Base-by-base conservation (phyloP, 2,329 filamentous ascomycete species). In the Fusarium torulosum region DNA sequence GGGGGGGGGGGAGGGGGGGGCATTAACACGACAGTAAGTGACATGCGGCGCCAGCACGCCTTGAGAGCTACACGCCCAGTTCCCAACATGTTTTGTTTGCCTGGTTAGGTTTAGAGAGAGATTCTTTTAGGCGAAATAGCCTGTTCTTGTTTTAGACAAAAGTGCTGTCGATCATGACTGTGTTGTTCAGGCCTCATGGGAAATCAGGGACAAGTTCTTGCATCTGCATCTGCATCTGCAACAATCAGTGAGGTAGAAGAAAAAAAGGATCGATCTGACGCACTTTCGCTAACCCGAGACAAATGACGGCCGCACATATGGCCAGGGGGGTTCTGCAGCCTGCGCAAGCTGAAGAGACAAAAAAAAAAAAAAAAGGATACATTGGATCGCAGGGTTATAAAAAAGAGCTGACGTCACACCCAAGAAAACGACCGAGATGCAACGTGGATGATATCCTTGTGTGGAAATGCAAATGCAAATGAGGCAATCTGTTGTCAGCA, bases 341-440 rank as follows among this genome's bases (percentile, higher is more conserved):
- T 63, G 58, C 59, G 59, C 62, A 60, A 50, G 56, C 29, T 33
- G 15, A 33, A 15, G 29, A 15, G 29, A 29, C n/a, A n/a, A n/a
- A n/a, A n/a, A n/a, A n/a, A n/a, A n/a, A 7, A 33, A 33, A 29
- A 49, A 57, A 54, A 29, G 46, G 59, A 21, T 43, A 59, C 31
- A 44, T 41, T 56, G 29, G 43, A 51, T 35, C 46, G 46, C 56
- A 61, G 33, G 58, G 58, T 29, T n/a, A 37, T 59, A 45, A 43
- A 51, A 45, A n/a, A 53, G 46, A 45, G 19, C 61, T 73, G 71
- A 73, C 71, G 71, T 73, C 71, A 73, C 53, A 35, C 27, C 59
- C 19, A 55, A 55, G 60, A 55, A 56, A 63, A 58, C 33, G 54
- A 40, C 53, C 46, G 51, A 65, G 29, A 53, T 60, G 37, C 47